phyloP scores from a whole-genome alignment of 116 monocot genomes.

The Trichopus zeylanicus region DNA sequence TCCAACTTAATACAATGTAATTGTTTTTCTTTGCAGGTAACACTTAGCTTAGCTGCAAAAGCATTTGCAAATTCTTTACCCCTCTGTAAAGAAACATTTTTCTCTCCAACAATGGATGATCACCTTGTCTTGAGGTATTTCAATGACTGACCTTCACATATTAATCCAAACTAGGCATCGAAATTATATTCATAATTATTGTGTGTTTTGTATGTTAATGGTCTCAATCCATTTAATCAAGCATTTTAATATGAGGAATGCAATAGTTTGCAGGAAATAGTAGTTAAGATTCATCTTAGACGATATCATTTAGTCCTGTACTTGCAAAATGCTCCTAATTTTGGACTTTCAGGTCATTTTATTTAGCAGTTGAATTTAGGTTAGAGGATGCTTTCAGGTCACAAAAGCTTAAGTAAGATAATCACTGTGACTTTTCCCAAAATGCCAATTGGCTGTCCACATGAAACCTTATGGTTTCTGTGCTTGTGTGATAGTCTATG shows the following conservation, averaged over 20 bases:
- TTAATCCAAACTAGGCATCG: too few relatives aligned
- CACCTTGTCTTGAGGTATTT: slow-evolving; percentile 41
- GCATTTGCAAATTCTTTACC: slow-evolving; percentile 68
- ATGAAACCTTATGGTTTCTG: too few relatives aligned
- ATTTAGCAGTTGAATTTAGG: too few relatives aligned
- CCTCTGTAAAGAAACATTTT: slow-evolving; percentile 89
- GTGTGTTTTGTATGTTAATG: not conserved
- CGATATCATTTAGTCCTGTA: not conserved
- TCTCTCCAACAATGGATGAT: slow-evolving; percentile 78
- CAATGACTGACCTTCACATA: not conserved
- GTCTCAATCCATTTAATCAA: not conserved
- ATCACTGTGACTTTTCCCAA: too few relatives aligned
- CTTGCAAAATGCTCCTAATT: too few relatives aligned
- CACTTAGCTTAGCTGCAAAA: slow-evolving; percentile 86
- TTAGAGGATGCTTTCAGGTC: too few relatives aligned
- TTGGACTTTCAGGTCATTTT: too few relatives aligned
- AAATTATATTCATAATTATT: not conserved
- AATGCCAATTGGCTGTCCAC: too few relatives aligned
- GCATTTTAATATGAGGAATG: not conserved
- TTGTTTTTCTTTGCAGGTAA: slow-evolving; percentile 42
- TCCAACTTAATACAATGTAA: not conserved
- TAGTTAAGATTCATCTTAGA: too few relatives aligned
- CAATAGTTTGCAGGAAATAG: too few relatives aligned
- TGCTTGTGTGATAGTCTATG: too few relatives aligned
- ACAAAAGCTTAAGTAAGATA: too few relatives aligned